phyloP scores from a whole-genome alignment of 768 basidiomycete genomes.

The Tephrocybe sp. region DNA sequence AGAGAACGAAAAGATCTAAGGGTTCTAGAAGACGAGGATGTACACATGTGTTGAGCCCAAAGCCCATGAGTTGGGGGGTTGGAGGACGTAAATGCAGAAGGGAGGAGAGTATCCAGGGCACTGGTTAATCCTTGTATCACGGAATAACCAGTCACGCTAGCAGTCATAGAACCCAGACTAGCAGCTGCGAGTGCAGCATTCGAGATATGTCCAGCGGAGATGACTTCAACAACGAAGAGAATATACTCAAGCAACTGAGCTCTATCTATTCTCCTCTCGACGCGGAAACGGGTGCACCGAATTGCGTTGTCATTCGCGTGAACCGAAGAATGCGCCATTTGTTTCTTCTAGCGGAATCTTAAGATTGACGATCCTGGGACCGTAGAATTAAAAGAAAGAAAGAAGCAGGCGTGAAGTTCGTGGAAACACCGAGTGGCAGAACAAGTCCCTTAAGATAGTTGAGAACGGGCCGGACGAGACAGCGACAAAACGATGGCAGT shows the following conservation, averaged over 20 bases:
- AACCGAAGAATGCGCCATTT: too few relatives aligned
- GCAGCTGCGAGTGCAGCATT: slow-evolving; percentile 85
- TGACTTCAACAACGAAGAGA: slow-evolving; percentile 76
- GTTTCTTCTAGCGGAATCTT: too few relatives aligned
- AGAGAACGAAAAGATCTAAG: slow-evolving; percentile 57
- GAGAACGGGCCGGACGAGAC: too few relatives aligned
- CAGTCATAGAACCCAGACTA: slow-evolving; percentile 70
- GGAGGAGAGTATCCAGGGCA: slow-evolving; percentile 89
- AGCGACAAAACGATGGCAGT: too few relatives aligned
- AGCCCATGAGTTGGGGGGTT: slow-evolving; percentile 85
- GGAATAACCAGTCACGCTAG: slow-evolving; percentile 70
- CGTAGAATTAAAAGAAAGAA: too few relatives aligned
- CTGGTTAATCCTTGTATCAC: slow-evolving; percentile 79
- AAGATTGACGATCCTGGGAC: too few relatives aligned
- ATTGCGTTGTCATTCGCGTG: too few relatives aligned
- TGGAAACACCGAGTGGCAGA: too few relatives aligned
- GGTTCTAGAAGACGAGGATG: slow-evolving; percentile 20
- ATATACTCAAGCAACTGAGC: slow-evolving; percentile 84
- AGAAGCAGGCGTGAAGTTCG: too few relatives aligned
- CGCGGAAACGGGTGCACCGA: too few relatives aligned
- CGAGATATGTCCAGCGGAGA: slow-evolving; percentile 90
- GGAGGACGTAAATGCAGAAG: slow-evolving; percentile 89
- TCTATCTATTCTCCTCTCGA: too few relatives aligned
- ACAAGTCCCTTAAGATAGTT: too few relatives aligned
- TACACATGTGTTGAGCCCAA: slow-evolving; percentile 87